These are phyloP conservation scores for Populus ilicifolia DNA, from an alignment of 345 rosid genomes.

Conservation along the genomic window DNA sequence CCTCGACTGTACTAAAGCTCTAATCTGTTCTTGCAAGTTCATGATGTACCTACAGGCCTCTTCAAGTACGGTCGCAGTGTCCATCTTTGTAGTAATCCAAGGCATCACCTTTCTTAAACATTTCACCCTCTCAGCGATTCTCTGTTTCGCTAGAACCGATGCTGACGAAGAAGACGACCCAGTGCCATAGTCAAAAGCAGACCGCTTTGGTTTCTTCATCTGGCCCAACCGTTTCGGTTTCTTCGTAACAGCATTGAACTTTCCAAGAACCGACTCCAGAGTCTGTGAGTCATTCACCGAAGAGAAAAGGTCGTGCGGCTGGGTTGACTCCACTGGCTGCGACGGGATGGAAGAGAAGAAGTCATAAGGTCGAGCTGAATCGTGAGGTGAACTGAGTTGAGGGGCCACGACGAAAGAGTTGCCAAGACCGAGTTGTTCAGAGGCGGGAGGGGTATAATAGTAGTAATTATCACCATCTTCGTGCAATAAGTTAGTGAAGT, in stretches of 20 bases:
- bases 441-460: background rate
- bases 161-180: background rate
- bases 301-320: background rate
- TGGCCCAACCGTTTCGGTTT: background rate
- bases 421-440: background rate
- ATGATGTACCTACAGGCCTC: constrained; percentile 57
- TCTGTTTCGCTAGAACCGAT: constrained; percentile 13
- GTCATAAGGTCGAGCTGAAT: background rate
- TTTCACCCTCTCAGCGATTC: constrained; percentile 44
- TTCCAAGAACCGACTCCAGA: background rate
- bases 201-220: background rate
- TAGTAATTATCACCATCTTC: background rate
- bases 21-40: constrained; percentile 56
- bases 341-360: background rate
- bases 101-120: constrained; percentile 60
- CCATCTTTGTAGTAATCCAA: constrained; percentile 47
- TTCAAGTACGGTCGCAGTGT: constrained; percentile 40
- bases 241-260: background rate
- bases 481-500: background rate
- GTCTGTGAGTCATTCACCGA: background rate
- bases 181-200: background rate
- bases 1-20: constrained; percentile 41
- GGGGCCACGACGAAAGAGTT: background rate
- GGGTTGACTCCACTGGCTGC: background rate
- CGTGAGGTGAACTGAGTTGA: background rate